Evolutionary conservation across 495 filamentous ascomycete species (phyloP).

Genomic region (Cladorrhinum samala): DNA sequence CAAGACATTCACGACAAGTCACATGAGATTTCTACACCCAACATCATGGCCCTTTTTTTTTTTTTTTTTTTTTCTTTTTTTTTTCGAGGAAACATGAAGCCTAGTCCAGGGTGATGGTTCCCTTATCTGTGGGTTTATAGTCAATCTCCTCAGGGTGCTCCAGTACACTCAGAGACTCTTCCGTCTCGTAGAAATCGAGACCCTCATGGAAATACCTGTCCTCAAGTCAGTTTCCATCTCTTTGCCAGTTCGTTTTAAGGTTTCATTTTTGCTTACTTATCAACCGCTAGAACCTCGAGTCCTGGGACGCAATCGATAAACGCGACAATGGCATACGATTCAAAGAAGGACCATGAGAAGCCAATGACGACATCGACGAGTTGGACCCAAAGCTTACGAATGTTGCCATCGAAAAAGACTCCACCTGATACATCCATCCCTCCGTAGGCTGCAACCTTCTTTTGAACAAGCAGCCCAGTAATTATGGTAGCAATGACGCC

Average conservation of each 20-base stretch:
- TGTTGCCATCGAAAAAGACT: conserved; percentile 21
- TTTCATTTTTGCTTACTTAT: too few relatives aligned
- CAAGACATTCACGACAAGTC: not conserved
- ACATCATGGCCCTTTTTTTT: too few relatives aligned
- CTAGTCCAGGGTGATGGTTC: conserved; percentile 17
- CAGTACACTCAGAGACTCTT: conserved; percentile 17
- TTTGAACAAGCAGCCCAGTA: conserved; percentile 67
- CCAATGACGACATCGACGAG: conserved; percentile 23
- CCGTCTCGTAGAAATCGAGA: conserved; percentile 23
- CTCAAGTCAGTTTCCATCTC: conserved; percentile 5
- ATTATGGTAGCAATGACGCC: conserved; percentile 69
- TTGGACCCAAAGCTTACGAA: conserved; percentile 22
- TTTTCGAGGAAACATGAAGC: too few relatives aligned
- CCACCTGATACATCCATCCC: conserved; percentile 22
- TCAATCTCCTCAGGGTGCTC: conserved; percentile 23
- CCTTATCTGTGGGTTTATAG: conserved; percentile 19
- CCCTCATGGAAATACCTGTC: conserved; percentile 23
- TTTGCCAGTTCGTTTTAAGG: too few relatives aligned
- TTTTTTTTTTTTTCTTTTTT: too few relatives aligned
- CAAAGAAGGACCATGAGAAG: conserved; percentile 23
- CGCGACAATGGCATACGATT: conserved; percentile 22
- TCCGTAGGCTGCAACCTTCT: conserved; percentile 24
- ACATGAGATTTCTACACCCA: not conserved
- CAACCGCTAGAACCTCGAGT: conserved; percentile 24
- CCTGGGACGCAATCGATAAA: conserved; percentile 25